These are phyloP conservation scores for Benincasa hispida DNA, from an alignment of 306 rosid species.

Conservation along the genomic window DNA sequence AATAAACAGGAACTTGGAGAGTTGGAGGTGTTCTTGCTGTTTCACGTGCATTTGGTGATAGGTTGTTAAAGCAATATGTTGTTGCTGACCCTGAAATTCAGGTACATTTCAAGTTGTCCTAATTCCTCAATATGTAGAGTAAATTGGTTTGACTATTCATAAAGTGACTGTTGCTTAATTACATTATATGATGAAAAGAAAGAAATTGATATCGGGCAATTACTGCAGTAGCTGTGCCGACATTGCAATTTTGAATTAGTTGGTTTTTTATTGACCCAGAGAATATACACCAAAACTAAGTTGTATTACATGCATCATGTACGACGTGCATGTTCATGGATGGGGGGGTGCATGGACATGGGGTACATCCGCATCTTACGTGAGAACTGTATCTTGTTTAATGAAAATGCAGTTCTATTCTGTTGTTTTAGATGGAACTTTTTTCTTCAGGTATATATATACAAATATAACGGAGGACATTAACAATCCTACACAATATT, in stretches of 20 bases:
- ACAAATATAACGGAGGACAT: background rate
- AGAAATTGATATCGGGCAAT: background rate
- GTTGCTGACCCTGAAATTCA: conserved; percentile 98
- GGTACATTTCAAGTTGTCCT: conserved; percentile 25
- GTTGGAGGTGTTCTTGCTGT: conserved; percentile 99
- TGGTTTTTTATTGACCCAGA: background rate
- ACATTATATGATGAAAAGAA: background rate
- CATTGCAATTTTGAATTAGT: background rate
- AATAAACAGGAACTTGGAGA: conserved; percentile 85
- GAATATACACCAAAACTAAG: background rate
- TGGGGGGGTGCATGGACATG: background rate
- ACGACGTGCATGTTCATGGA: background rate
- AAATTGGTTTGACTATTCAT: background rate
- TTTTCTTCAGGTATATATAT: background rate
- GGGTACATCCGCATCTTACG: background rate
- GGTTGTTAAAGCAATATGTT: conserved; percentile 89
- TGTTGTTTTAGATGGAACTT: background rate
- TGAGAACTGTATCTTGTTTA: background rate
- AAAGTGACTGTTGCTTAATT: background rate
- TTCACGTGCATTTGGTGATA: conserved; percentile 97
- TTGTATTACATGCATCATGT: background rate
- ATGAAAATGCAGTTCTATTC: background rate
- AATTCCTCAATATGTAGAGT: conserved; percentile 2
- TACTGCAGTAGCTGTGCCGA: background rate
- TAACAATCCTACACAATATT: background rate